Base-by-base conservation (phyloP, 2,329 filamentous ascomycete species). In the Diaporthe sp. region DNA sequence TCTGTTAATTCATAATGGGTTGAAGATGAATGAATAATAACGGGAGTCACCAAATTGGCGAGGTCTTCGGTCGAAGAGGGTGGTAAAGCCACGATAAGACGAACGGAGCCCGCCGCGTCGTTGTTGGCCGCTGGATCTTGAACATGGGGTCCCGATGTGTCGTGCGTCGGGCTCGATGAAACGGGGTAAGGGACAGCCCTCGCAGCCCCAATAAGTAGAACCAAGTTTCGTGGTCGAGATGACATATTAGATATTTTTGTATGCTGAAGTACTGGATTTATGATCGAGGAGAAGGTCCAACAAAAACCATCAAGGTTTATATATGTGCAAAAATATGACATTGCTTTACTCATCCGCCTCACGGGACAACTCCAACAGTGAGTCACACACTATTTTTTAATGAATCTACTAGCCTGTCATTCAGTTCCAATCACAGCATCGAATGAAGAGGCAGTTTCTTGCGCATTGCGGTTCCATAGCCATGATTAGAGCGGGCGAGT, bases 121-220 rank as follows among this genome's bases (percentile, higher is more conserved):
- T 25, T 15, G 44, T 34, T 17, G 46, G 17, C 22, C 12, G 19
- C 19, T 51, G 19, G 15, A 31, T 51, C 12, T 68, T 51, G 12
- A 53, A 25, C 31, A 22, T 19, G 8, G 22, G 7, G 12, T 25
- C 37, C 13, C 13, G 46, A 4, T 51, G 46, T 28, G 28, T 39
- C 62, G 13, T 51, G 44, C 19, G 31, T 53, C 13, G 62, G n/a
- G 13, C 17, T 39, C 17, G 31, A 19, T 68, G 44, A 5, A 3
- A 39, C 9, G 2, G 46, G 46, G 10, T 37, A 37, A 5, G 46
- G 46, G 15, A 28, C 62, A 34, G 46, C 62, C 28, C 62, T 68
- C 9, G n/a, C 62, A 22, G 15, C 46, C 31, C 46, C 62, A 53
- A 39, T 37, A 19, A 68, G 19, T 39, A 68, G 62, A 68, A 68